These are phyloP conservation scores for Fraxinus sp. DNA, from an alignment of 305 asterid genomes.

Conservation along the genomic window DNA sequence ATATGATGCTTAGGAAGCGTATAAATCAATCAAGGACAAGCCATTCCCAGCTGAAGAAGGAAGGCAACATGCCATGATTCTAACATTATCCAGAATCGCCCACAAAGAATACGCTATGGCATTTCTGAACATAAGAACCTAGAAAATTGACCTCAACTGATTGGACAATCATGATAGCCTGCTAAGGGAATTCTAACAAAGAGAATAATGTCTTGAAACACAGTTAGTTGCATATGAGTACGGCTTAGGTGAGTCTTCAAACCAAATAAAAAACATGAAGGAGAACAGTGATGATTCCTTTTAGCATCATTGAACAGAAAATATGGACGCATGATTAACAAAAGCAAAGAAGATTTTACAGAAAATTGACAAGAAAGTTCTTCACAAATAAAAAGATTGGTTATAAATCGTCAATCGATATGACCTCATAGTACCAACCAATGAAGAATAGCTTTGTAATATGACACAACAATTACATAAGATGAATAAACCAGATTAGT, in stretches of 20 bases:
- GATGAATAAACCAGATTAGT: slow-evolving; percentile 3
- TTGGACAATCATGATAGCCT: neutral
- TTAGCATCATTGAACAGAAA: neutral
- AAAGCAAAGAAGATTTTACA: neutral
- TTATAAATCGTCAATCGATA: neutral
- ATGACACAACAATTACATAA: neutral
- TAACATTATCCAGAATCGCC: neutral
- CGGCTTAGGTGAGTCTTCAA: neutral
- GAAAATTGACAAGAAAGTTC: neutral
- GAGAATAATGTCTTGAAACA: neutral
- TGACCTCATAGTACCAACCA: neutral
- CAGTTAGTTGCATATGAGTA: neutral
- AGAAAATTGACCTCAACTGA: neutral
- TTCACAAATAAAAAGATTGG: neutral
- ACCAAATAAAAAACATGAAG: neutral
- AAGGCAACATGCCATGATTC: neutral
- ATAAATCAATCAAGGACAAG: neutral
- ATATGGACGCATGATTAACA: neutral
- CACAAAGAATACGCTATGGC: neutral
- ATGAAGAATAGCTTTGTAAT: neutral
- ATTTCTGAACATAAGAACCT: slow-evolving; percentile 1
- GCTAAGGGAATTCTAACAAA: neutral
- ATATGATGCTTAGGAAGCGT: neutral
- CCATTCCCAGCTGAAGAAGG: neutral
- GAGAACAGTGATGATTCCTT: neutral